Percentiles rank a stretch among this genome's conserved stretches.
phyloP scores from a whole-genome alignment of 176 grass and related monocot species.

The Oropetium thomaeum region DNA sequence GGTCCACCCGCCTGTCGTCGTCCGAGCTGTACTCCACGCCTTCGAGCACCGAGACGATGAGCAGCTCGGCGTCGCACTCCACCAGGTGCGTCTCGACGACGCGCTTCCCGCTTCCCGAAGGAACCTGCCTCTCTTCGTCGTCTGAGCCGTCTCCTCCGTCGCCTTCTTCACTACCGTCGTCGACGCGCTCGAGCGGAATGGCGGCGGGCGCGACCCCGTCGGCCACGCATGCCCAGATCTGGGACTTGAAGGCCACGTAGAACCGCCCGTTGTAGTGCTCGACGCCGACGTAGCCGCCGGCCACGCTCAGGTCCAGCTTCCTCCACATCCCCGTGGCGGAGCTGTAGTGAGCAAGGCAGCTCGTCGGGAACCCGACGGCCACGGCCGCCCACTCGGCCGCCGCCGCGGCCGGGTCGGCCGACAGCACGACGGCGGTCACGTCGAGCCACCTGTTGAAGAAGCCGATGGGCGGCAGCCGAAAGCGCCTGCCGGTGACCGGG shows the following conservation, averaged over 20 bases:
- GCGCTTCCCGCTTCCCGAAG: not conserved
- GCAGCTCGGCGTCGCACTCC: constrained; percentile 32
- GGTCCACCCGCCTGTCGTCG: not conserved
- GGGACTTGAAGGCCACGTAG: constrained; percentile 42
- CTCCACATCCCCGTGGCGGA: constrained; percentile 30
- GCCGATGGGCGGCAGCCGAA: constrained; percentile 38
- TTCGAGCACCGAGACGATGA: constrained; percentile 31
- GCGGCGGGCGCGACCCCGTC: not conserved
- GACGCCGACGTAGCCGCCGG: constrained; percentile 50
- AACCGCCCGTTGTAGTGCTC: constrained; percentile 35
- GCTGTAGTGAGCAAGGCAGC: constrained; percentile 42
- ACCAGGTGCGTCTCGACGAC: constrained; percentile 41
- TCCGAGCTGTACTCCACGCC: constrained; percentile 26
- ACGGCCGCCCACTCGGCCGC: constrained; percentile 32
- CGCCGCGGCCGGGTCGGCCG: constrained; percentile 16
- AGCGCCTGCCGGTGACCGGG: constrained; percentile 20
- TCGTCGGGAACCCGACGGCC: constrained; percentile 37
- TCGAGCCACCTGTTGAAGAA: constrained; percentile 52
- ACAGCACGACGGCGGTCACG: constrained; percentile 41
- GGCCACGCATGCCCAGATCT: constrained; percentile 8
- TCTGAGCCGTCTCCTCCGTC: not conserved
- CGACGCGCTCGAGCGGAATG: constrained; percentile 28
- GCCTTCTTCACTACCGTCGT: too few species aligned
- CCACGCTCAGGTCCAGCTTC: constrained; percentile 12
- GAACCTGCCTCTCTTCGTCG: not conserved